Conservation (phyloP, 805 yeast species). For the Metschnikowia lachancei region DNA sequence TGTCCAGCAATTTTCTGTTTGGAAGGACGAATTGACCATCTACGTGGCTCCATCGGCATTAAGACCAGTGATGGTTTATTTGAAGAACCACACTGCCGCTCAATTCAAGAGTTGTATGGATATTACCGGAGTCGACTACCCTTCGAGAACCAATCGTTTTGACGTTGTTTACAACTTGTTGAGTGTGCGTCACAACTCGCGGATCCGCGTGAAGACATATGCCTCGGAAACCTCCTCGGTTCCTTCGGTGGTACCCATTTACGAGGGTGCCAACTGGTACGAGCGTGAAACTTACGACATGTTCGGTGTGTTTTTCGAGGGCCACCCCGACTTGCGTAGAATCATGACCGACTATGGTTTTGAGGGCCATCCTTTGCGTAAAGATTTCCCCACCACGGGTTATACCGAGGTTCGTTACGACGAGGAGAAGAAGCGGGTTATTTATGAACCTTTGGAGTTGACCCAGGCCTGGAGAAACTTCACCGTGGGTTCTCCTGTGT, state of each 20-base stretch:
- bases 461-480: slow-evolving; percentile 93
- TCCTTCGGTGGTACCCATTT: slow-evolving; percentile 71
- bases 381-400: slow-evolving; percentile 91
- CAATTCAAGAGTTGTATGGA: slow-evolving; percentile 79
- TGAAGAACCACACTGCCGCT: slow-evolving; percentile 74
- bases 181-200: slow-evolving; percentile 78
- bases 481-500: slow-evolving; percentile 80
- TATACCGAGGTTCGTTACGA: slow-evolving; percentile 88
- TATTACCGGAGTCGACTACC: slow-evolving; percentile 84
- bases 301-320: slow-evolving; percentile 84
- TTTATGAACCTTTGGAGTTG: slow-evolving; percentile 85
- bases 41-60: slow-evolving; percentile 75
- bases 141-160: slow-evolving; percentile 77
- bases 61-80: slow-evolving; percentile 65
- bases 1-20: slow-evolving; percentile 79
- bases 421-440: slow-evolving; percentile 85
- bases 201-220: slow-evolving; percentile 85
- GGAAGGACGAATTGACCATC: slow-evolving; percentile 84
- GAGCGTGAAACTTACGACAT: slow-evolving; percentile 88
- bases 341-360: slow-evolving; percentile 90
- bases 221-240: slow-evolving; percentile 81
- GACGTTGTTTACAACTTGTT: slow-evolving; percentile 83
- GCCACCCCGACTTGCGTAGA: slow-evolving; percentile 86
- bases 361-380: slow-evolving; percentile 88
- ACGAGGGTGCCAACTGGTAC: slow-evolving; percentile 84